Conservation (phyloP, 208 protist species). For the Trichomonas tenax region DNA sequence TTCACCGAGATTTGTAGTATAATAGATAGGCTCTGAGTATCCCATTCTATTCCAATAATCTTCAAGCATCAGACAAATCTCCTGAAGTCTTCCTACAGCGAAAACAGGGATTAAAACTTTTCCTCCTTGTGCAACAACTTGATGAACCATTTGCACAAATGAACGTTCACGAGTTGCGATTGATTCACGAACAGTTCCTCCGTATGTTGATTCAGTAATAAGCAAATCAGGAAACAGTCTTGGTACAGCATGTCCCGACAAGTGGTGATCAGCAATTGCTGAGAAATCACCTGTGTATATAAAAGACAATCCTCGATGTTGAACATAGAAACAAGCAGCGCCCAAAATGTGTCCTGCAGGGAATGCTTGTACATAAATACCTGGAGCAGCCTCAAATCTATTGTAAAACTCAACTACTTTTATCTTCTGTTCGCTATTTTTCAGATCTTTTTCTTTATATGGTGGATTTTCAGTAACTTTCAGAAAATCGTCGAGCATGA, state of each 20-base stretch:
- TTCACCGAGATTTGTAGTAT: conserved; percentile 50
- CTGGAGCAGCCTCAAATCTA: background rate
- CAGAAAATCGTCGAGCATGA: background rate
- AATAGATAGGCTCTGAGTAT: conserved; percentile 65
- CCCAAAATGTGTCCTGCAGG: background rate
- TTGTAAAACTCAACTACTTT: background rate
- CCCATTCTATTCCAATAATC: conserved; percentile 62
- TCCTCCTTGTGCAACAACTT: conserved; percentile 49
- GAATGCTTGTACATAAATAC: background rate
- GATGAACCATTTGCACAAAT: conserved; percentile 59
- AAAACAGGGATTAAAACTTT: conserved; percentile 67
- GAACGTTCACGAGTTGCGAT: conserved; percentile 62
- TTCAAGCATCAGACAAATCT: conserved; percentile 67
- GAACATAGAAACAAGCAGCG: background rate
- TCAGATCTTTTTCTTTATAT: background rate
- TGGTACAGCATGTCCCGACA: background rate
- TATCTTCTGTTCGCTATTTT: background rate
- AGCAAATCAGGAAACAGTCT: conserved; percentile 55
- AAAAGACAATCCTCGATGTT: background rate
- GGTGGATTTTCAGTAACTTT: conserved; percentile 10
- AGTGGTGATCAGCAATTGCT: background rate
- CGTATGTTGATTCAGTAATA: conserved; percentile 71
- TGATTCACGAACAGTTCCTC: conserved; percentile 65
- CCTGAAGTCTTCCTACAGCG: conserved; percentile 62
- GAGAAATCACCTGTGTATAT: background rate